Conservation (phyloP, 768 basidiomycete species). For the Lentinula sp. region DNA sequence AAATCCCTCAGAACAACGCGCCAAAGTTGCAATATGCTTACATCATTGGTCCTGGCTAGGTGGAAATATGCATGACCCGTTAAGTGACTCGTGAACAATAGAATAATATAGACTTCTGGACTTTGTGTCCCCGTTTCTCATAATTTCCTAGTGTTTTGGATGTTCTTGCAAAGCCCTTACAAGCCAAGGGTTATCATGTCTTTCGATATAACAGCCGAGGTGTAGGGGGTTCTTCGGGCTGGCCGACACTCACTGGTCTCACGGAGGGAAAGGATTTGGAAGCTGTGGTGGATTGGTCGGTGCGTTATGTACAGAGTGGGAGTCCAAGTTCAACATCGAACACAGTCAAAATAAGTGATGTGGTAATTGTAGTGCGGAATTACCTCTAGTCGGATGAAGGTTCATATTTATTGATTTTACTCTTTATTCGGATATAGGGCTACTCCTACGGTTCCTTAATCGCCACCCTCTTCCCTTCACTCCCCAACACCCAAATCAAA, state of each 20-base stretch:
- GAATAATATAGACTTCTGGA: background rate
- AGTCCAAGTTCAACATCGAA: slow-evolving; percentile 53
- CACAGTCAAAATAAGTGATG: slow-evolving; percentile 15
- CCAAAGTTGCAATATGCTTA: slow-evolving; percentile 59
- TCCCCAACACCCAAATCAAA: slow-evolving; percentile 35
- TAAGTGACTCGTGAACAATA: slow-evolving; percentile 24
- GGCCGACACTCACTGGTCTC: slow-evolving; percentile 67
- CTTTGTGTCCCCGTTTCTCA: background rate
- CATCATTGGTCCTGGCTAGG: slow-evolving; percentile 89
- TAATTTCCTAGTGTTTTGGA: slow-evolving; percentile 33
- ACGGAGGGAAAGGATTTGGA: slow-evolving; percentile 67
- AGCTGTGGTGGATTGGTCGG: slow-evolving; percentile 51
- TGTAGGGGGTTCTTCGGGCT: slow-evolving; percentile 68
- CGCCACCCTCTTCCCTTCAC: slow-evolving; percentile 55
- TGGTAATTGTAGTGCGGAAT: background rate
- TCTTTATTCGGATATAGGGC: slow-evolving; percentile 38
- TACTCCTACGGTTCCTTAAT: slow-evolving; percentile 81
- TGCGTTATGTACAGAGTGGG: slow-evolving; percentile 25
- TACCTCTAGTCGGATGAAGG: background rate
- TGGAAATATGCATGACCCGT: slow-evolving; percentile 74
- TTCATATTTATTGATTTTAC: background rate
- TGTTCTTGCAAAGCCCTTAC: slow-evolving; percentile 33
- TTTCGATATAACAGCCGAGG: slow-evolving; percentile 75
- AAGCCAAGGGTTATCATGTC: slow-evolving; percentile 45
- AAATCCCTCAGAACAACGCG: slow-evolving; percentile 8